Evolutionary conservation across 208 protist genomes (phyloP).

Genomic region (Vickermania ingenoplastis): DNA sequence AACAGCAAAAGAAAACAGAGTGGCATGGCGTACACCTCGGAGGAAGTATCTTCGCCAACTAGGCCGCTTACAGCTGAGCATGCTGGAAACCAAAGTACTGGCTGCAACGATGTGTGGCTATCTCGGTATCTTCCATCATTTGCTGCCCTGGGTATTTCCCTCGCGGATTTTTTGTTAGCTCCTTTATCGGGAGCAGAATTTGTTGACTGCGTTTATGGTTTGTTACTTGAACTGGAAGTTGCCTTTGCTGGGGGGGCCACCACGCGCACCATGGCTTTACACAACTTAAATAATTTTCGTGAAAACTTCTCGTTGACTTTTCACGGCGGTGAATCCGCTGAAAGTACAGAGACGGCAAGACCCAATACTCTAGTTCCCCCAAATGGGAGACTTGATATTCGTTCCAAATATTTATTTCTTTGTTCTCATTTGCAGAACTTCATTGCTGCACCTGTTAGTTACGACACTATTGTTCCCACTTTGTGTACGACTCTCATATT

Average conservation of each 20-base stretch:
- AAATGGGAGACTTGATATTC: no score
- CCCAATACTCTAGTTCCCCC: no score
- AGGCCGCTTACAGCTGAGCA: no score
- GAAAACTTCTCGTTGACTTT: constrained; percentile 24
- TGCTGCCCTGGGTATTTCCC: constrained; percentile 39
- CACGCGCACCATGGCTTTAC: constrained; percentile 34
- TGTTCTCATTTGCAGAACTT: constrained; percentile 23
- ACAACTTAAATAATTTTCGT: constrained; percentile 39
- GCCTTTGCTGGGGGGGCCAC: constrained; percentile 32
- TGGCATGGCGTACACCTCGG: no score
- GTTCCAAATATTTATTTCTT: constrained; percentile 47
- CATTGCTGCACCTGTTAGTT: constrained; percentile 20
- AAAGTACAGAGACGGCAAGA: no score
- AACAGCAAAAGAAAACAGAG: no score
- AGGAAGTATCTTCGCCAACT: no score
- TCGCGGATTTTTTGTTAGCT: constrained; percentile 47
- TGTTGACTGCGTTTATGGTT: constrained; percentile 48
- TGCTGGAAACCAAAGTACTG: no score
- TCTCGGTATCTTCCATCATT: constrained; percentile 32
- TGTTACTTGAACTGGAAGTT: constrained; percentile 63
- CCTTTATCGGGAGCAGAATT: constrained; percentile 37
- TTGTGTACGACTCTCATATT: constrained; percentile 45
- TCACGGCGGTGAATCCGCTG: no score
- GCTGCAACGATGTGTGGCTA: constrained; percentile 8
- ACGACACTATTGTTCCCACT: constrained; percentile 46